These are phyloP conservation scores for Plantago lanceolata DNA, from an alignment of 305 asterid species.

Conservation along the genomic window DNA sequence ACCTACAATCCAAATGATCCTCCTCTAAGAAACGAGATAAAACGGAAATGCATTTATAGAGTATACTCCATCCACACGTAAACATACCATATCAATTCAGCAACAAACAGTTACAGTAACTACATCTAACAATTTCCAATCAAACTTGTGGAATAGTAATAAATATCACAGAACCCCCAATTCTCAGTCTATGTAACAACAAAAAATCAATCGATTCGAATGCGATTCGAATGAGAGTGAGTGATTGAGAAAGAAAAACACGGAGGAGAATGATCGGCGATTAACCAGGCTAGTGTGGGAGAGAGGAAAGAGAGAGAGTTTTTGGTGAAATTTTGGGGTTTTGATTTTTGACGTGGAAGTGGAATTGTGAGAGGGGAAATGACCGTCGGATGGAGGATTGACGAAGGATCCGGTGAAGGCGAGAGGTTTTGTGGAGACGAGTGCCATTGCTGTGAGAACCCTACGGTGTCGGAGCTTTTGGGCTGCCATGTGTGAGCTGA, in stretches of 20 bases:
- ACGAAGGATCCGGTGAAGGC: conserved; percentile 31
- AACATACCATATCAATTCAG: conserved; percentile 13
- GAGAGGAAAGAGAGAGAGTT: neutral
- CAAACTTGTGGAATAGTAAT: neutral
- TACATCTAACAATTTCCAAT: conserved; percentile 11
- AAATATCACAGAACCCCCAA: conserved; percentile 7
- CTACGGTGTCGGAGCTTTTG: conserved; percentile 55
- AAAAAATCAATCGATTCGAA: too few species aligned
- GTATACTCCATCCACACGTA: neutral
- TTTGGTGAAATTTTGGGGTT: conserved; percentile 25
- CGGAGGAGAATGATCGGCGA: neutral
- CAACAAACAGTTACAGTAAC: neutral
- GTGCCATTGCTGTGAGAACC: conserved; percentile 40
- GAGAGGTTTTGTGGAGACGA: conserved; percentile 34
- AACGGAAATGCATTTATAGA: neutral
- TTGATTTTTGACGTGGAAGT: conserved; percentile 26
- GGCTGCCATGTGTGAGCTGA: conserved; percentile 33
- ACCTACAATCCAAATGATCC: conserved; percentile 1
- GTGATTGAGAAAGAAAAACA: too few species aligned
- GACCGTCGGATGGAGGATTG: conserved; percentile 37
- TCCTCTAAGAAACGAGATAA: neutral
- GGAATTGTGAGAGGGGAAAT: conserved; percentile 5
- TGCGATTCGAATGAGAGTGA: too few species aligned
- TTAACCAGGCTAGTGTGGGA: too few species aligned
- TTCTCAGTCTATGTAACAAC: neutral